A percentile compares a stretch with the other conserved stretches of the same genome.
Evolutionary conservation across 495 filamentous ascomycete genomes (phyloP).

Genomic region (Cercophora scortea): DNA sequence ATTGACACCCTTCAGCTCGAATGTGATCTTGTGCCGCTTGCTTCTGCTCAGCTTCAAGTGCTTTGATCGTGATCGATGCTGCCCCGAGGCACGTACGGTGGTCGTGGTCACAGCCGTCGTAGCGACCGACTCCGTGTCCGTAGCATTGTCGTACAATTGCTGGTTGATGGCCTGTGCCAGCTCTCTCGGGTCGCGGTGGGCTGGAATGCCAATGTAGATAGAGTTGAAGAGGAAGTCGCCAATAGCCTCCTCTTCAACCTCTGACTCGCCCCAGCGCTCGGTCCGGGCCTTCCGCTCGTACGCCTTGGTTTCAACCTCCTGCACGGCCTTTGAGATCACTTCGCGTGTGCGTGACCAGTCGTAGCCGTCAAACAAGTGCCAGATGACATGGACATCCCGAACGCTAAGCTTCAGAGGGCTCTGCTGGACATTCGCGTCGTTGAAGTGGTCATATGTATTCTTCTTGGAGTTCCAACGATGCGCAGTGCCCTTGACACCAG

Average conservation of each 20-base stretch:
- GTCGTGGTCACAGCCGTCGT: conserved; percentile 59
- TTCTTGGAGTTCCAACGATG: conserved; percentile 71
- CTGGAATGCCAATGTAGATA: conserved; percentile 90
- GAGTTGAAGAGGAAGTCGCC: conserved; percentile 97
- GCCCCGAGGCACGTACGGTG: conserved; percentile 42
- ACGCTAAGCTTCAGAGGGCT: conserved; percentile 73
- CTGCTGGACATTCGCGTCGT: conserved; percentile 50
- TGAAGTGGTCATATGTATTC: conserved; percentile 61
- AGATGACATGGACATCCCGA: conserved; percentile 85
- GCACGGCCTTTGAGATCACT: conserved; percentile 75
- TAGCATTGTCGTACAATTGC: conserved; percentile 75
- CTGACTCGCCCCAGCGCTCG: conserved; percentile 45
- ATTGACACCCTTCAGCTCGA: conserved; percentile 82
- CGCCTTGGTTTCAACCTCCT: conserved; percentile 75
- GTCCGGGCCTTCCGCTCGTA: conserved; percentile 56
- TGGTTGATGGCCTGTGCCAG: conserved; percentile 78
- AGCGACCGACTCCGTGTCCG: conserved; percentile 82
- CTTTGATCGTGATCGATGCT: conserved; percentile 39
- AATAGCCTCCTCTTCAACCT: conserved; percentile 80
- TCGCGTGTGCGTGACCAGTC: conserved; percentile 89
- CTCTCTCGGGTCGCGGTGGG: conserved; percentile 75
- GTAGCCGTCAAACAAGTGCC: conserved; percentile 97
- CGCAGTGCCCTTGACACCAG: conserved; percentile 56
- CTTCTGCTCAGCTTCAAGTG: conserved; percentile 73
- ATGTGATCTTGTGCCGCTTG: conserved; percentile 89